Base-by-base conservation (phyloP, 768 basidiomycete species). In the Serendipita sp. region DNA sequence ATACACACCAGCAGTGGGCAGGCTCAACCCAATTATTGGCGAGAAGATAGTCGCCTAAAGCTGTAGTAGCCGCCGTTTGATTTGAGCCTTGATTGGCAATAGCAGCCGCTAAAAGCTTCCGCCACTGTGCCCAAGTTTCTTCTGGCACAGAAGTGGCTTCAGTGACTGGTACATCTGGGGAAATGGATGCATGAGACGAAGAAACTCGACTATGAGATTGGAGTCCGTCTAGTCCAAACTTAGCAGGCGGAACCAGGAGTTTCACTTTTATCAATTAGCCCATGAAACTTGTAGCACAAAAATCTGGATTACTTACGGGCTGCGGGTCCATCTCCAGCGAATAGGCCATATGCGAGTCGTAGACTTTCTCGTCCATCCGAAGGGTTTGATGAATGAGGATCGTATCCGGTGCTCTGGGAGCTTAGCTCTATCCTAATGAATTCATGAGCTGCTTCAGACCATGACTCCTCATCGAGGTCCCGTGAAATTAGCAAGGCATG, bases 401-500 rank as follows among this genome's bases (percentile, higher is more conserved):
- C 71, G 28, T 67, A 67, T 63, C 68, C 64, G 61, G 41, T 60
- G 58, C 63, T 67, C 65, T 33, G 67, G 42, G 50, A 62, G 30
- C 22, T 80, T 2, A 98, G 75, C 69, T 96, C 95, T 16, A 81
- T 77, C 34, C 81, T 81, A 38, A 94, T 71, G 68, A 98, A 99
- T 64, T 94, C 89, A 45, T 79, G 81, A 0, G 90, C 88, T 13
- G 86, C 88, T 65, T 92, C 90, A 68, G 88, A 89, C 92, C 92
- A 98, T 1, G 89, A 79, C 30, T 96, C 93, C 67, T 88, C 90
- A 71, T 95, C 95, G 60, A 96, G 81, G 62, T 88, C 86, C 68
- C 89, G 94, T 9, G 95, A 84, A 66, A 99, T 92, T 62, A 98
- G 73, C 81, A 98, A 83, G 1, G 96, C 95, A 72, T 99, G 96